Percentiles rank a stretch among this genome's conserved stretches.
Conservation (phyloP, 129 eudicot genomes). For the Silybum marianum region DNA sequence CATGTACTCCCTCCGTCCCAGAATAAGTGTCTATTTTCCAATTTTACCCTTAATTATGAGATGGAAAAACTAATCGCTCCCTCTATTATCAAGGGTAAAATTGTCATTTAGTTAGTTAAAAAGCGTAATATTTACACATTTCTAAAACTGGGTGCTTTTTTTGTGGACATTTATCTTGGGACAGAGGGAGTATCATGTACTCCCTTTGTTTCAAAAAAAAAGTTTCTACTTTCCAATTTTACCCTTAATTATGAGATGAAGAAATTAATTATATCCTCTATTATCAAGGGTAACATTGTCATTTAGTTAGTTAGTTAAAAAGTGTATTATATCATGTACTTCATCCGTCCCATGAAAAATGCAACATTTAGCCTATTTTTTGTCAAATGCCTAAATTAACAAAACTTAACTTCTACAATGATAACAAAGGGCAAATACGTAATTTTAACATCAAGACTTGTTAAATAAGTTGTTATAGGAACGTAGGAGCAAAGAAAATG, state of each 20-base stretch:
- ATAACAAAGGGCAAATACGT: constrained; percentile 6
- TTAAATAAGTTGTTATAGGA: constrained; percentile 1
- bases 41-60: neutral
- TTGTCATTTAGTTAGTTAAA: neutral
- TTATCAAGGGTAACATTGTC: neutral
- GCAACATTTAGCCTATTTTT: neutral
- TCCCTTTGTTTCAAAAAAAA: neutral
- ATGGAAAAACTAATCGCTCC: neutral
- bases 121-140: neutral
- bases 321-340: neutral
- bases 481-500: neutral
- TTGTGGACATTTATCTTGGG: too few species aligned
- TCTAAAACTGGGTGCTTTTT: neutral
- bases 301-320: too few species aligned
- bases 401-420: neutral
- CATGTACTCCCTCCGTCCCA: neutral
- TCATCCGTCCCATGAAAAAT: neutral
- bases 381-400: neutral
- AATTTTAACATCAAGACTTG: constrained; percentile 13
- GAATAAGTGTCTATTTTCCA: neutral
- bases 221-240: neutral
- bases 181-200: neutral
- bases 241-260: neutral
- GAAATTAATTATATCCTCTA: neutral
- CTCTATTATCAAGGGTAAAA: neutral